phyloP scores from a whole-genome alignment of 768 basidiomycete species.

The Lentinula guzmanii region DNA sequence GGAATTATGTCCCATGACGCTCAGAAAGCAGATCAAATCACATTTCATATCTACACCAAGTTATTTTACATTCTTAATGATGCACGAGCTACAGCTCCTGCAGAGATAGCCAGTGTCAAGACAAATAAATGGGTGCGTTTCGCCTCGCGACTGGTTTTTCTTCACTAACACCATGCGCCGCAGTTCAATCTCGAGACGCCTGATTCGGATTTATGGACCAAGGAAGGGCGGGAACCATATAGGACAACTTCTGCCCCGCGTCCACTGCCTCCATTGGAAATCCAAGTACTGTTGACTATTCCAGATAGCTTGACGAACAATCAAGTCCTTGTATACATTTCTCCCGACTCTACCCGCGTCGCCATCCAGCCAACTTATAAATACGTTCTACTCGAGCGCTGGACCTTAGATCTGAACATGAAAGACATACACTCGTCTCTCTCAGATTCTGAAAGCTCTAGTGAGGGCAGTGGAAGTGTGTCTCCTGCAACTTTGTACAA shows the following conservation, averaged over 20 bases:
- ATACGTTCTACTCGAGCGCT: constrained; percentile 69
- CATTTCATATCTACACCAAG: constrained; percentile 78
- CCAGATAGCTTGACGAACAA: constrained; percentile 59
- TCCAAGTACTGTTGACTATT: constrained; percentile 65
- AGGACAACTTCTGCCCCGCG: constrained; percentile 37
- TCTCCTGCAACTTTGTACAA: constrained; percentile 79
- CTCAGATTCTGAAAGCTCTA: constrained; percentile 10
- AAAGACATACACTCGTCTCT: constrained; percentile 27
- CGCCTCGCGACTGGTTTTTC: neutral
- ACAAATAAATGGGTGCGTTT: constrained; percentile 77
- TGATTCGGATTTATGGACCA: constrained; percentile 63
- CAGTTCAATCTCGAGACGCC: constrained; percentile 83
- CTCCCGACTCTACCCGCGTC: constrained; percentile 52
- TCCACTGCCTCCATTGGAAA: constrained; percentile 45
- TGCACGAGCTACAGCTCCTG: constrained; percentile 58
- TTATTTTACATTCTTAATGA: constrained; percentile 70
- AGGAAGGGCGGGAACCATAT: constrained; percentile 54
- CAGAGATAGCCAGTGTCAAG: constrained; percentile 33
- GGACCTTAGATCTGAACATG: constrained; percentile 35
- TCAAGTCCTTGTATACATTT: constrained; percentile 65
- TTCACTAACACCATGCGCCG: neutral
- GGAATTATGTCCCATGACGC: constrained; percentile 18
- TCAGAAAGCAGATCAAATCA: constrained; percentile 80
- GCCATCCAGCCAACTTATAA: constrained; percentile 66
- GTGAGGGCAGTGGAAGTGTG: constrained; percentile 32